Conservation (phyloP, 2,329 filamentous ascomycete genomes). For the Xenoacremonium recifei region DNA sequence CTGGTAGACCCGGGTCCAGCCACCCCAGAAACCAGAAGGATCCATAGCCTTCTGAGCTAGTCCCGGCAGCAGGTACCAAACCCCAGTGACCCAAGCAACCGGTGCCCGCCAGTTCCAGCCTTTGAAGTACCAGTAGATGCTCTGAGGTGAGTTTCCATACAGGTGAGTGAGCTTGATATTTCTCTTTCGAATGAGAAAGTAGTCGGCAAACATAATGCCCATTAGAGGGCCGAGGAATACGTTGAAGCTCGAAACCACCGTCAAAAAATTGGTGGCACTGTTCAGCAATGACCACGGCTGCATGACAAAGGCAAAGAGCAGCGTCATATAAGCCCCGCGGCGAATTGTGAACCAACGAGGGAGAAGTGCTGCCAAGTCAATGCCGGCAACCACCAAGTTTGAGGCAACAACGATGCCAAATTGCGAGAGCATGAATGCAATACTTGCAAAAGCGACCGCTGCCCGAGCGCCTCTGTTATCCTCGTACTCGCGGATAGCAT, state of each 20-base stretch:
- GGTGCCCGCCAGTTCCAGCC: constrained; percentile 21
- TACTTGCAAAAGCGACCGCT: constrained; percentile 12
- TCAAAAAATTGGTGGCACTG: constrained; percentile 5
- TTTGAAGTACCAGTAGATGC: constrained; percentile 22
- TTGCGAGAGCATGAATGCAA: constrained; percentile 14
- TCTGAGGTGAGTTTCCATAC: constrained; percentile 18
- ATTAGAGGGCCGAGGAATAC: constrained; percentile 6
- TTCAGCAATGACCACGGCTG: constrained; percentile 18
- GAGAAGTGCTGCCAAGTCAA: constrained; percentile 5
- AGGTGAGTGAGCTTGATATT: constrained; percentile 22
- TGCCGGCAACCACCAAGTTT: constrained; percentile 5
- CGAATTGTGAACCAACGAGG: constrained; percentile 6
- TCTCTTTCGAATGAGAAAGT: constrained; percentile 29
- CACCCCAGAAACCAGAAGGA: constrained; percentile 10
- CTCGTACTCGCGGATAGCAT: constrained; percentile 14
- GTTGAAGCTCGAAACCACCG: constrained; percentile 5
- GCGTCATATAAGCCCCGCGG: constrained; percentile 1
- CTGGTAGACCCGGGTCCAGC: constrained; percentile 28
- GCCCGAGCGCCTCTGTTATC: constrained; percentile 4
- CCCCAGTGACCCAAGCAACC: constrained; percentile 12
- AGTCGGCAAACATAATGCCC: constrained; percentile 6
- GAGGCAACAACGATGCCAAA: constrained; percentile 12
- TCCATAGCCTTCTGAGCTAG: constrained; percentile 19
- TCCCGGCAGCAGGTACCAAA: constrained; percentile 19
- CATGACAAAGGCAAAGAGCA: constrained; percentile 19